Evolutionary conservation across 2,329 filamentous ascomycete genomes (phyloP), one percentile per base, ranked within the genome.

Genomic region (Penicillium paneum): DNA sequence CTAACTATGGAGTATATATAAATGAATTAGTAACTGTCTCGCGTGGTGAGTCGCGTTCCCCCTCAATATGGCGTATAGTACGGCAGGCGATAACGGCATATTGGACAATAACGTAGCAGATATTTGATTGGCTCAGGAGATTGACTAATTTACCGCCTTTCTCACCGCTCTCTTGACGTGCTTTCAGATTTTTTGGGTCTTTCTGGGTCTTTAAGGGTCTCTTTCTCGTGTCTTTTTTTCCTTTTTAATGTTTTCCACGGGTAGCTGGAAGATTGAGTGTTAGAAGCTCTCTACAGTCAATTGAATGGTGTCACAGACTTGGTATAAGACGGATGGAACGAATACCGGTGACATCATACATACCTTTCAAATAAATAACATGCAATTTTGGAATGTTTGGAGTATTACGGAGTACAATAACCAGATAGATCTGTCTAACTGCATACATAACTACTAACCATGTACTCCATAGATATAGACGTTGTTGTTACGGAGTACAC

Each of bases 1-100:
- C n/a, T n/a, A n/a, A n/a, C n/a, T n/a, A n/a, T n/a, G n/a, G n/a
- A n/a, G n/a, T 24, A 5, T 24, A 24, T 28, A 28, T 28, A 28
- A 28, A 4, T 28, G 26, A 28, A 28, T 28, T 28, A 28, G 26
- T 28, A 28, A 24, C 21, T 24, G 21, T 24, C 21, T 24, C 21
- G 5, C 21, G 21, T 24, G 21, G 21, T 5, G 21, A 24, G 21
- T 24, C 64, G 61, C 64, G 64, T 63, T 57, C 58, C 60, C 58
- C 57, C 55, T 55, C 52, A 50, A 5, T 42, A 15, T 42, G 46
- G 42, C 44, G 35, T 41, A 36, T 24, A 2, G 21, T 26, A n/a
- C 38, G 13, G 21, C 7, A 3, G 38, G 5, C 3, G 13, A 40
- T 24, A 40, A 21, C 21, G 13, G 21, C 38, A 40, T 1, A 26